phyloP scores from a whole-genome alignment of 1,284 basidiomycete species.

The Kwoniella shivajii region DNA sequence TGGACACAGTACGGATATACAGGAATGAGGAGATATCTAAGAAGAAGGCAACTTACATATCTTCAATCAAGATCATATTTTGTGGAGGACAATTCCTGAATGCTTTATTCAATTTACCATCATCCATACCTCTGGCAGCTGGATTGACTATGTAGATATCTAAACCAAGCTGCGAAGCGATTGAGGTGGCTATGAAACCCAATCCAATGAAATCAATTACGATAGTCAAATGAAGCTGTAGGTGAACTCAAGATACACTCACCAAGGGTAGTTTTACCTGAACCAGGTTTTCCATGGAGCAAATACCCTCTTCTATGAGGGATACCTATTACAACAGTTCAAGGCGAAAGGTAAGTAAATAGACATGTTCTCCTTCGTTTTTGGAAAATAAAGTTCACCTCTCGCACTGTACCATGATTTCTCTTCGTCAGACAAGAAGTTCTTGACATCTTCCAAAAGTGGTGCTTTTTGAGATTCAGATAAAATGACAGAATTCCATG shows the following conservation, averaged over 20 bases:
- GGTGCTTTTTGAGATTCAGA: slow-evolving; percentile 26
- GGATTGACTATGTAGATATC: slow-evolving; percentile 39
- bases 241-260: no score
- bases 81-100: slow-evolving; percentile 31
- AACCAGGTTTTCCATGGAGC: slow-evolving; percentile 33
- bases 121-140: slow-evolving; percentile 33
- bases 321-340: slow-evolving; percentile 22
- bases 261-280: slow-evolving; percentile 39
- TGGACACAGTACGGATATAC: no score
- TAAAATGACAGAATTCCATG: slow-evolving; percentile 36
- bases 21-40: no score
- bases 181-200: slow-evolving; percentile 23
- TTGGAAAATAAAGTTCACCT: slow-evolving; percentile 15
- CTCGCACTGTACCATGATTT: slow-evolving; percentile 30
- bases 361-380: no score
- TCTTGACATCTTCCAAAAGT: slow-evolving; percentile 27
- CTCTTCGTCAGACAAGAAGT: slow-evolving; percentile 34
- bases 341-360: no score
- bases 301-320: slow-evolving; percentile 38
- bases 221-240: not conserved
- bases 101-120: slow-evolving; percentile 29
- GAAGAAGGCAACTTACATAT: slow-evolving; percentile 25
- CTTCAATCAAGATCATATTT: slow-evolving; percentile 36
- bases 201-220: not conserved
- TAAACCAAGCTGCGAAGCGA: slow-evolving; percentile 29